These are phyloP conservation scores for Monosporascus ibericus DNA, from an alignment of 2,329 filamentous ascomycete genomes.

Conservation along the genomic window DNA sequence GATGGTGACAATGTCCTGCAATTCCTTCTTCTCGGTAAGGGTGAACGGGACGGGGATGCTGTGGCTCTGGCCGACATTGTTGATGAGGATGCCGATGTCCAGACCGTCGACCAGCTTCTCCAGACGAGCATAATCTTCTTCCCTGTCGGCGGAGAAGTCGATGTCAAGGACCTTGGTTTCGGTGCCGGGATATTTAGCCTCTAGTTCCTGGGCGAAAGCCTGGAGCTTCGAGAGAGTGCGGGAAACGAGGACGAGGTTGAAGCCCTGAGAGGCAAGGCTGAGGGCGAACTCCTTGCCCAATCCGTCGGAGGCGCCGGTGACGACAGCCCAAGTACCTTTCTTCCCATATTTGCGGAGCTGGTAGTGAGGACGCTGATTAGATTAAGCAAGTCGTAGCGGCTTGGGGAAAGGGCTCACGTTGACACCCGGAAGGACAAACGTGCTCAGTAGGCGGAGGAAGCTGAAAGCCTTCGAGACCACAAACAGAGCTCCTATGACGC, in stretches of 20 bases:
- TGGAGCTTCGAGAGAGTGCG: conserved; percentile 92
- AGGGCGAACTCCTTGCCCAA: conserved; percentile 93
- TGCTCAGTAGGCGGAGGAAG: conserved; percentile 56
- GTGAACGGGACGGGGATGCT: conserved; percentile 86
- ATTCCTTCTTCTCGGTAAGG: conserved; percentile 70
- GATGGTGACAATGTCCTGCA: conserved; percentile 87
- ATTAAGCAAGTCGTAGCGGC: conserved; percentile 10
- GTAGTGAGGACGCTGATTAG: background rate
- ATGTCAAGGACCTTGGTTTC: conserved; percentile 78
- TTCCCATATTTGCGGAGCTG: conserved; percentile 87
- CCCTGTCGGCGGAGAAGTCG: conserved; percentile 80
- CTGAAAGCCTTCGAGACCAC: conserved; percentile 50
- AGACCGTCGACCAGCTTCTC: conserved; percentile 62
- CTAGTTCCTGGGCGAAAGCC: conserved; percentile 68
- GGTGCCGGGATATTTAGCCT: conserved; percentile 59
- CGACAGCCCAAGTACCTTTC: conserved; percentile 86
- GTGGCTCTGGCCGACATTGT: conserved; percentile 95
- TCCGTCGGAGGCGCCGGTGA: conserved; percentile 94
- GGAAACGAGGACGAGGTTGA: conserved; percentile 91
- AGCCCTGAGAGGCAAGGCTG: conserved; percentile 84
- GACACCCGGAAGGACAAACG: conserved; percentile 61
- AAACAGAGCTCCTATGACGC: conserved; percentile 53
- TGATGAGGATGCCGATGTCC: conserved; percentile 83
- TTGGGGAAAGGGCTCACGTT: conserved; percentile 39
- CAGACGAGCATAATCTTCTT: conserved; percentile 73